Evolutionary conservation across 129 eudicot species (phyloP).

Genomic region (Escallonia rubra): DNA sequence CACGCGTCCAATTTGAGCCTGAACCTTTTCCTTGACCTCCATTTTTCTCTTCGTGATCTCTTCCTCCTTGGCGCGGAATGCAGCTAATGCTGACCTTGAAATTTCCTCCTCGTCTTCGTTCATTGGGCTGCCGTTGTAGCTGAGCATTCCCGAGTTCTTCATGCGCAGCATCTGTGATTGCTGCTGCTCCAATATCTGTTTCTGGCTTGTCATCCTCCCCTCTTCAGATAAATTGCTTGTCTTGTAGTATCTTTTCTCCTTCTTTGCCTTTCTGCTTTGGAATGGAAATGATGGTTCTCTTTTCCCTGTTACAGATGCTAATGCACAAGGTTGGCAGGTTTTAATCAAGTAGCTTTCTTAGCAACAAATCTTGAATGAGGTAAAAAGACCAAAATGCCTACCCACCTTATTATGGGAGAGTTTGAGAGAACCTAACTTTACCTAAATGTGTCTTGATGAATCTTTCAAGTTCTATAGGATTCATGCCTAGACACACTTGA

Average conservation of each 20-base stretch:
- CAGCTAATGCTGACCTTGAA: constrained; percentile 56
- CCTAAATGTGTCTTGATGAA: background rate
- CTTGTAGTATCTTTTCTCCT: background rate
- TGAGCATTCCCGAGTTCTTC: constrained; percentile 41
- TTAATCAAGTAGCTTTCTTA: constrained; percentile 23
- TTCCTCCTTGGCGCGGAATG: constrained; percentile 84
- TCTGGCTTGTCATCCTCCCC: constrained; percentile 30
- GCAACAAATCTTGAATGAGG: constrained; percentile 19
- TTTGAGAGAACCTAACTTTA: background rate
- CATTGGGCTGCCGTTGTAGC: constrained; percentile 42
- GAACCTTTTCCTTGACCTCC: constrained; percentile 72
- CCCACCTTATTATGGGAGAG: background rate
- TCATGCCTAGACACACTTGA: background rate
- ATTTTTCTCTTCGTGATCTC: constrained; percentile 81
- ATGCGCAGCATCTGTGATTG: constrained; percentile 31
- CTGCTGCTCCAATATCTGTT: constrained; percentile 39
- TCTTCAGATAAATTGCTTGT: background rate
- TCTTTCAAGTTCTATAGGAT: background rate
- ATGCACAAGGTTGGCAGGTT: constrained; percentile 33
- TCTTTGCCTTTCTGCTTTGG: constrained; percentile 13
- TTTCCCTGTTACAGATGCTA: constrained; percentile 45
- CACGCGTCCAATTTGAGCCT: constrained; percentile 75
- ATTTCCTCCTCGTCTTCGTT: constrained; percentile 56
- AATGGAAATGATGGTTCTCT: constrained; percentile 22
- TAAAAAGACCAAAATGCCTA: constrained; percentile 35